phyloP scores from a whole-genome alignment of 106 monocot genomes.

The Dendrobium nobile region DNA sequence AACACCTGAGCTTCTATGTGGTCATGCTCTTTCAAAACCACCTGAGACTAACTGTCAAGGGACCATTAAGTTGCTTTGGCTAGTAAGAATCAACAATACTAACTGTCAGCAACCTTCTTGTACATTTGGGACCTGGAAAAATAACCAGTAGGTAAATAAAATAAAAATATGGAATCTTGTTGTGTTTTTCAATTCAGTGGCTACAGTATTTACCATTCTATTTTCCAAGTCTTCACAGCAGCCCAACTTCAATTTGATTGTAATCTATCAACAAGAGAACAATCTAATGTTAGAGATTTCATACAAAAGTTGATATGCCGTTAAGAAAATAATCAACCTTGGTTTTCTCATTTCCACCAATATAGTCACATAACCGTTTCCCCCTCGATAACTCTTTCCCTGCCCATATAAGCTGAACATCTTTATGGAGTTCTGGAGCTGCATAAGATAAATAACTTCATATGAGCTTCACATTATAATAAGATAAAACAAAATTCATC shows the following conservation, averaged over 20 bases:
- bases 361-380: slow-evolving; percentile 34
- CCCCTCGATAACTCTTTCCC: slow-evolving; percentile 37
- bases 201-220: neutral
- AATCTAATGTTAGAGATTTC: no score
- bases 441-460: neutral
- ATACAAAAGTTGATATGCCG: neutral
- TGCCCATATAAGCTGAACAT: slow-evolving; percentile 36
- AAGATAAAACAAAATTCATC: neutral
- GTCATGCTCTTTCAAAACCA: neutral
- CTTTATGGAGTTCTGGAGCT: slow-evolving; percentile 7
- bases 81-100: neutral
- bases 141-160: neutral
- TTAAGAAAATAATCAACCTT: slow-evolving; percentile 18
- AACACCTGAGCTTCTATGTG: neutral
- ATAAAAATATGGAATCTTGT: neutral
- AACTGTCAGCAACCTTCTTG: neutral
- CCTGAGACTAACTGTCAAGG: neutral
- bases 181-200: neutral
- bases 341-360: slow-evolving; percentile 51
- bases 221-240: neutral
- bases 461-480: neutral
- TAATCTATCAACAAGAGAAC: slow-evolving; percentile 15
- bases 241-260: slow-evolving; percentile 18
- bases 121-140: neutral
- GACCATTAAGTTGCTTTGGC: neutral